Evolutionary conservation across 148 eudicot genomes (phyloP).

Genomic region (Polygonum maritimum): DNA sequence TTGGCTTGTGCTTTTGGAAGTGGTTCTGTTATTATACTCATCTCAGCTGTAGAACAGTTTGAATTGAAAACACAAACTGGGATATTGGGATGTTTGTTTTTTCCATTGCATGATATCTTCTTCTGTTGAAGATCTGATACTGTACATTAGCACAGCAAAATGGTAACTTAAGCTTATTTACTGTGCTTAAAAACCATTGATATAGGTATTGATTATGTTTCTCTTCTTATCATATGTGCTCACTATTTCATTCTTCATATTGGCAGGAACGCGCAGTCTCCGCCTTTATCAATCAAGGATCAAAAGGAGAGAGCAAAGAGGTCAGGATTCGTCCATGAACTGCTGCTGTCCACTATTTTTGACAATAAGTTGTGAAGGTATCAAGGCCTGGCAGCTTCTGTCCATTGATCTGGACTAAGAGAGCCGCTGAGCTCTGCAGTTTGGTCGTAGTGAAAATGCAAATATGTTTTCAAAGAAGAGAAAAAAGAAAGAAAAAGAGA

Average conservation of each 20-base stretch:
- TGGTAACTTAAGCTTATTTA: not conserved
- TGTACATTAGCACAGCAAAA: not conserved
- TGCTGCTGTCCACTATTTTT: slow-evolving; percentile 59
- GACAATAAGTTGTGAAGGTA: slow-evolving; percentile 42
- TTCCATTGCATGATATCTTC: not conserved
- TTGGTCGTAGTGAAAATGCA: slow-evolving; percentile 22
- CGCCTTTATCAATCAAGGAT: slow-evolving; percentile 74
- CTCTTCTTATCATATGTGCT: not conserved
- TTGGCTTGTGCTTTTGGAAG: not conserved
- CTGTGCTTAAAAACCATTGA: not conserved
- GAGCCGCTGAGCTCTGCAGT: slow-evolving; percentile 1
- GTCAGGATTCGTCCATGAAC: slow-evolving; percentile 60
- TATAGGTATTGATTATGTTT: not conserved
- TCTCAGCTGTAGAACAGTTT: not conserved
- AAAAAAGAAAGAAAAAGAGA: not conserved
- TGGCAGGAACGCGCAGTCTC: slow-evolving; percentile 43
- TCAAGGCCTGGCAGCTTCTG: not conserved
- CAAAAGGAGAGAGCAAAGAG: slow-evolving; percentile 72
- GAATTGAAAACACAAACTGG: not conserved
- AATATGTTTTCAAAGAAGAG: slow-evolving; percentile 17
- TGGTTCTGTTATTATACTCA: not conserved
- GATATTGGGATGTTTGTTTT: not conserved
- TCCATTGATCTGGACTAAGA: not conserved
- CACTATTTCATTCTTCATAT: not conserved
- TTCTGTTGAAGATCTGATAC: not conserved